A percentile compares a stretch with the other conserved stretches of the same genome.
Evolutionary conservation across 345 rosid genomes (phyloP).

Genomic region (Acer negundo): DNA sequence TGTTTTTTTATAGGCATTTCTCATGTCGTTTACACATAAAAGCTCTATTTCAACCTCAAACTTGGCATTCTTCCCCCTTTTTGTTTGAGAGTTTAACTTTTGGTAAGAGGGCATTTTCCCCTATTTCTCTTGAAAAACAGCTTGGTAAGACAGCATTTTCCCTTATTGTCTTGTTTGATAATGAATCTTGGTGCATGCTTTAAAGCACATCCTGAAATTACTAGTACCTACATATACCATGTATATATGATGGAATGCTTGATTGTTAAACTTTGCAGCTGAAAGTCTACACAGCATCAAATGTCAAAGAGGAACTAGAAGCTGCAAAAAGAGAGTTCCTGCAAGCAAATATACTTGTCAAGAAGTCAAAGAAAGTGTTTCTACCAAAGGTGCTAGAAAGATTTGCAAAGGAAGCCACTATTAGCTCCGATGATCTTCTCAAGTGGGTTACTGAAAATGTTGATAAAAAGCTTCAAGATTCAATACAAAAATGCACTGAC

Average conservation of each 20-base stretch:
- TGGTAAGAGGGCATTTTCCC: not conserved
- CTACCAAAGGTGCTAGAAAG: conserved; percentile 72
- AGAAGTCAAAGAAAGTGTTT: conserved; percentile 65
- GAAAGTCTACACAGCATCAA: conserved; percentile 65
- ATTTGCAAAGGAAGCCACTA: conserved; percentile 65
- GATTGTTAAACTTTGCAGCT: conserved; percentile 43
- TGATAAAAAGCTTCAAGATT: conserved; percentile 62
- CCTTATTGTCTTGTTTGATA: not conserved
- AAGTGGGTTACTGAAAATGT: conserved; percentile 57
- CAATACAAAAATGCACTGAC: conserved; percentile 55
- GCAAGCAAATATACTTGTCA: conserved; percentile 51
- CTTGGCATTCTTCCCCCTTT: not conserved
- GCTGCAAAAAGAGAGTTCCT: conserved; percentile 73
- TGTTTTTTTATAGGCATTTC: not conserved
- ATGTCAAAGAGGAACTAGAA: conserved; percentile 64
- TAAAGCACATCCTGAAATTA: not conserved
- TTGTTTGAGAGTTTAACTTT: not conserved
- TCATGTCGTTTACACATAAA: not conserved
- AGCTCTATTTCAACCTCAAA: conserved; percentile 1
- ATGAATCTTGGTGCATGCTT: not conserved
- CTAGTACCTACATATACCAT: not conserved
- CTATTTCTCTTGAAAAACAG: not conserved
- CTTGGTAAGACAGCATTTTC: not conserved
- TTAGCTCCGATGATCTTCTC: conserved; percentile 58
- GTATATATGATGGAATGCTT: not conserved